These are phyloP conservation scores for Coccomyxa sp. DNA, from an alignment of 139 green algal genomes.

Conservation along the genomic window DNA sequence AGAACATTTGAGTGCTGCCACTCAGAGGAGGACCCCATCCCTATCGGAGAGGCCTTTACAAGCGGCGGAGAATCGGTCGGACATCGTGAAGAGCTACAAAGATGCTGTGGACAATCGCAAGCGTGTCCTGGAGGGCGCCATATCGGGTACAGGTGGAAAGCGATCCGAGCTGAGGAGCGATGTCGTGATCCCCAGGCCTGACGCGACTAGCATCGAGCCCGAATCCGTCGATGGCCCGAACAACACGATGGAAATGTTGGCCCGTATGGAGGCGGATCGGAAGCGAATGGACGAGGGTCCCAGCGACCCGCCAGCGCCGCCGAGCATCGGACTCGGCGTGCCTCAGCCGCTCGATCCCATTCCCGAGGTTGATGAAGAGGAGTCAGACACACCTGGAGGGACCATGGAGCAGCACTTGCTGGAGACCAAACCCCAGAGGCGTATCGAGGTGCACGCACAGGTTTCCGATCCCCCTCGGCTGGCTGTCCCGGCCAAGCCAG, in stretches of 20 bases:
- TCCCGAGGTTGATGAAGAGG: not conserved
- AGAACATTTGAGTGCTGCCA: not conserved
- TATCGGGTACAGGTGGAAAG: not conserved
- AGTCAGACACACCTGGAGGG: not conserved
- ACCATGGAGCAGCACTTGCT: not conserved
- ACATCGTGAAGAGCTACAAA: not conserved
- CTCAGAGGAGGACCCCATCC: not conserved
- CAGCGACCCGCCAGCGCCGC: not conserved
- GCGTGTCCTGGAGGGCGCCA: not conserved
- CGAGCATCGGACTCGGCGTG: not conserved
- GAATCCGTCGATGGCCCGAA: not conserved
- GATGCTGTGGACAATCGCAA: not conserved
- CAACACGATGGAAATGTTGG: not conserved
- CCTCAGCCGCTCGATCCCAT: not conserved
- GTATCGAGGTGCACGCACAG: not conserved
- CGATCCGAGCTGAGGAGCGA: not conserved
- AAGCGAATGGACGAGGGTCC: not conserved
- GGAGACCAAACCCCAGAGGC: not conserved
- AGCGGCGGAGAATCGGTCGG: not conserved
- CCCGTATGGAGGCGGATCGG: not conserved
- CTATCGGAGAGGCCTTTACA: not conserved
- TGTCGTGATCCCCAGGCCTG: not conserved
- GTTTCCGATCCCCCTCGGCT: not conserved
- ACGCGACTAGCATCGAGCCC: not conserved
- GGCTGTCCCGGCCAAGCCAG: not conserved